phyloP scores from a whole-genome alignment of 441 rosid genomes.

The Jatropha multifida region DNA sequence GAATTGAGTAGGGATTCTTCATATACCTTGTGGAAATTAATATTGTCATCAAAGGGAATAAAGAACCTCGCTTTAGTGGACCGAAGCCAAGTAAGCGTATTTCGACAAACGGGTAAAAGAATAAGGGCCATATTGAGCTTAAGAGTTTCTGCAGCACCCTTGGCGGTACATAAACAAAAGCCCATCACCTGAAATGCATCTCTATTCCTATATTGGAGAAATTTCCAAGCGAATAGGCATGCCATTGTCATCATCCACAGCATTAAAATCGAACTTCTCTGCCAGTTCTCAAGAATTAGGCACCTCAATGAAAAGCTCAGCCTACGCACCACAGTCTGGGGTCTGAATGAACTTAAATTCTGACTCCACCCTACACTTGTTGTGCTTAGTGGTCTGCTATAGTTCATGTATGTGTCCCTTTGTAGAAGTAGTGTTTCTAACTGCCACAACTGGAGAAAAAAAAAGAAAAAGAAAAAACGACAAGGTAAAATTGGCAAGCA shows the following conservation, averaged over 20 bases:
- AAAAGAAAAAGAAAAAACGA: background rate
- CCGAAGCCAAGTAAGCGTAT: slow-evolving; percentile 90
- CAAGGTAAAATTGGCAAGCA: no score
- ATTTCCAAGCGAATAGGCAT: slow-evolving; percentile 81
- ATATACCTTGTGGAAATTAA: slow-evolving; percentile 94
- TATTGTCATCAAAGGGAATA: slow-evolving; percentile 82
- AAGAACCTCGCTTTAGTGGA: slow-evolving; percentile 63
- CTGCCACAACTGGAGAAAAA: slow-evolving; percentile 80
- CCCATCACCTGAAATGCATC: slow-evolving; percentile 86
- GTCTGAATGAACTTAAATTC: slow-evolving; percentile 45
- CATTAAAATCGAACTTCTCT: slow-evolving; percentile 68
- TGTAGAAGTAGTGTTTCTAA: slow-evolving; percentile 88
- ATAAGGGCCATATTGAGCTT: slow-evolving; percentile 97
- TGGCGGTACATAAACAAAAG: slow-evolving; percentile 74
- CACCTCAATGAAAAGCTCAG: slow-evolving; percentile 39
- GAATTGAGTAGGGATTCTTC: background rate
- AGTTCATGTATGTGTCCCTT: slow-evolving; percentile 82
- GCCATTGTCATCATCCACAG: slow-evolving; percentile 68
- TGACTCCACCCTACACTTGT: slow-evolving; percentile 70
- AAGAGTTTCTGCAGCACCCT: slow-evolving; percentile 97
- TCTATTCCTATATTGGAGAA: slow-evolving; percentile 63
- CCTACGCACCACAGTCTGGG: slow-evolving; percentile 38
- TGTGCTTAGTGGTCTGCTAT: slow-evolving; percentile 83
- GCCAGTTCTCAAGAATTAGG: slow-evolving; percentile 81
- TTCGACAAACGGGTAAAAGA: slow-evolving; percentile 90